phyloP scores from a whole-genome alignment of 164 flowering plant species.

The Magnolia sinica region DNA sequence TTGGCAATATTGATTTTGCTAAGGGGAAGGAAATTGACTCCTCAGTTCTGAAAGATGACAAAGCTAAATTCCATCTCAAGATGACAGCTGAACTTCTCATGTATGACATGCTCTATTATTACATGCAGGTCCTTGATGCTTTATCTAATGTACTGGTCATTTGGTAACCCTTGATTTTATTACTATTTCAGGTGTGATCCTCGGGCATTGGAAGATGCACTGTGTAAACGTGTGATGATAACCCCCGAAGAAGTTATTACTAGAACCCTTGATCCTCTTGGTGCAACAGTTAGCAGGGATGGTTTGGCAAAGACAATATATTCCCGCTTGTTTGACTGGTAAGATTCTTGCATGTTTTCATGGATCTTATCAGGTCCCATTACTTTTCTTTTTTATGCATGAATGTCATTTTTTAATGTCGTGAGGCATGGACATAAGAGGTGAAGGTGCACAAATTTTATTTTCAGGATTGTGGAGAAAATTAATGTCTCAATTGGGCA shows the following conservation, averaged over 20 bases:
- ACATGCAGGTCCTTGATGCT: background rate
- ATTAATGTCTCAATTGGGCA: constrained; percentile 92
- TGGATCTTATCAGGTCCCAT: background rate
- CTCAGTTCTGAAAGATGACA: constrained; percentile 59
- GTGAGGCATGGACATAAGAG: background rate
- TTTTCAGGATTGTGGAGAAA: constrained; percentile 80
- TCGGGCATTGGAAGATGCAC: constrained; percentile 63
- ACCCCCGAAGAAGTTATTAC: constrained; percentile 93
- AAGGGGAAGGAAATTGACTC: constrained; percentile 69
- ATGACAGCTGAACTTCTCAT: constrained; percentile 78
- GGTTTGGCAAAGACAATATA: constrained; percentile 92
- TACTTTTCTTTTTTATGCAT: background rate
- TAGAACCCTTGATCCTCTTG: constrained; percentile 78
- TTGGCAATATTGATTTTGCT: constrained; percentile 70
- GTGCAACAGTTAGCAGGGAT: constrained; percentile 79
- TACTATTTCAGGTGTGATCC: constrained; percentile 64
- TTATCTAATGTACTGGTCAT: background rate
- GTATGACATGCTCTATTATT: constrained; percentile 29
- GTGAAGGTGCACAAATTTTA: background rate
- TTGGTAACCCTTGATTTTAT: constrained; percentile 1
- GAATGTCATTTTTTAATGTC: background rate
- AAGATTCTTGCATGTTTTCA: constrained; percentile 8
- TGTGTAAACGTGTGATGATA: constrained; percentile 77
- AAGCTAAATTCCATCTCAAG: constrained; percentile 65
- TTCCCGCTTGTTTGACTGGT: constrained; percentile 91